Base-by-base conservation (phyloP, 2,329 filamentous ascomycete genomes). In the Paramyrothecium sp. region DNA sequence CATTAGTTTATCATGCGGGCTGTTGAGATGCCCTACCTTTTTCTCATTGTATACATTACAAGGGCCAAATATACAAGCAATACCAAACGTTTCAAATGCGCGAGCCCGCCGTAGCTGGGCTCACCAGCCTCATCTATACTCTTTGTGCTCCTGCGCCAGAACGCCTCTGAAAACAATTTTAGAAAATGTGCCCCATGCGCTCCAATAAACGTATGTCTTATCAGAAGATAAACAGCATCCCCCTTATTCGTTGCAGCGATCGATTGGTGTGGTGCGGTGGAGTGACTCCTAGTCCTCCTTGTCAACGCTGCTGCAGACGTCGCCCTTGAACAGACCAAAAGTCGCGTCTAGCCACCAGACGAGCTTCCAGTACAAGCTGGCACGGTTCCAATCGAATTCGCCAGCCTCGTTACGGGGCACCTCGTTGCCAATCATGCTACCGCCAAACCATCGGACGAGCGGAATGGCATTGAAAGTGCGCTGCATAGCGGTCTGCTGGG, bases 331-430 rank as follows among this genome's bases (percentile, higher is more conserved):
- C 44, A 87, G 73, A 3, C 78, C 75, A 65, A 87, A 85, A 55
- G 78, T 80, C 19, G 76, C 74, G 65, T 88, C 86, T 22, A 89
- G 74, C 75, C 79, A 86, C 75, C 82, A 89, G 63, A 89, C 84
- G 48, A 88, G 66, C 71, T 84, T 85, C 86, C 86, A 89, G 74
- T 89, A 89, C 59, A 89, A 71, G 59, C 85, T 88, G 12, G 86
- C 86, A 50, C 76, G 76, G 47, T 84, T 84, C 79, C 87, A 90
- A 72, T 97, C 93, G 65, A 97, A 93, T 47, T 86, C 86, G 57
- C 90, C 91, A 48, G 82, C 79, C 54, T 92, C 89, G 54, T 82
- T 88, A 47, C 89, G 81, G 8, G 91, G 91, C 44, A 94, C 86
- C 69, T 89, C 83, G 67, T 86, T 87, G 7, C 90, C 90, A 66